phyloP scores from a whole-genome alignment of 1,284 basidiomycete genomes.

The Papiliotrema flavescens region DNA sequence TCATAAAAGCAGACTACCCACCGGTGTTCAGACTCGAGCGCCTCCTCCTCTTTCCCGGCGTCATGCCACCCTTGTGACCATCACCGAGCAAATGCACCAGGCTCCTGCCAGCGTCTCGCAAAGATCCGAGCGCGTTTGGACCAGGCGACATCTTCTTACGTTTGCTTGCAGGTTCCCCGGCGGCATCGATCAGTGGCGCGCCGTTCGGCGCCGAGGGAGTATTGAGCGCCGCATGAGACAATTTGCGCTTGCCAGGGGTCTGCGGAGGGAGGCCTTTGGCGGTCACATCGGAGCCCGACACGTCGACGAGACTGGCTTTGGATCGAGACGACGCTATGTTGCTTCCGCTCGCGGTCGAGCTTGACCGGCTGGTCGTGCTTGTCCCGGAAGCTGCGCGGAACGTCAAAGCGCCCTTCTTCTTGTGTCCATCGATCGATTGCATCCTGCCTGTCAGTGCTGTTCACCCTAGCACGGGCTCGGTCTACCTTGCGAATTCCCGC shows the following conservation, averaged over 20 bases:
- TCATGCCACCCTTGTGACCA: slow-evolving; percentile 11
- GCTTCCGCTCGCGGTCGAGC: neutral
- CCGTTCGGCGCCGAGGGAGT: slow-evolving; percentile 34
- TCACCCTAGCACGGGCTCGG: neutral
- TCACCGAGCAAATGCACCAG: slow-evolving; percentile 25
- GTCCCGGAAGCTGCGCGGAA: neutral
- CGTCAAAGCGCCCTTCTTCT: neutral
- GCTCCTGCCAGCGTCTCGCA: slow-evolving; percentile 28
- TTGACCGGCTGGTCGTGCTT: neutral
- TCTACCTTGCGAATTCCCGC: slow-evolving; percentile 42
- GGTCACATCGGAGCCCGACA: neutral
- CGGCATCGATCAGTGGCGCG: slow-evolving; percentile 10
- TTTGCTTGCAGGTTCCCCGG: slow-evolving; percentile 22
- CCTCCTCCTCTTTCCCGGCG: slow-evolving; percentile 15
- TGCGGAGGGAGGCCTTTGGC: neutral
- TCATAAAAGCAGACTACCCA: neutral
- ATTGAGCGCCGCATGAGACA: slow-evolving; percentile 1
- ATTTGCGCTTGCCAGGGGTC: slow-evolving; percentile 24
- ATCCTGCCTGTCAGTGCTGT: slow-evolving; percentile 23
- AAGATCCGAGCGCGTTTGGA: slow-evolving; percentile 23
- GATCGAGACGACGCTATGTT: neutral
- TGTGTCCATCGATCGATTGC: slow-evolving; percentile 18
- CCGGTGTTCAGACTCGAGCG: slow-evolving; percentile 20
- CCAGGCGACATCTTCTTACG: slow-evolving; percentile 22
- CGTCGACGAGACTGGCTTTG: neutral